Conservation (phyloP, 2,329 filamentous ascomycete species). For the Arthrobotrys conoides region DNA sequence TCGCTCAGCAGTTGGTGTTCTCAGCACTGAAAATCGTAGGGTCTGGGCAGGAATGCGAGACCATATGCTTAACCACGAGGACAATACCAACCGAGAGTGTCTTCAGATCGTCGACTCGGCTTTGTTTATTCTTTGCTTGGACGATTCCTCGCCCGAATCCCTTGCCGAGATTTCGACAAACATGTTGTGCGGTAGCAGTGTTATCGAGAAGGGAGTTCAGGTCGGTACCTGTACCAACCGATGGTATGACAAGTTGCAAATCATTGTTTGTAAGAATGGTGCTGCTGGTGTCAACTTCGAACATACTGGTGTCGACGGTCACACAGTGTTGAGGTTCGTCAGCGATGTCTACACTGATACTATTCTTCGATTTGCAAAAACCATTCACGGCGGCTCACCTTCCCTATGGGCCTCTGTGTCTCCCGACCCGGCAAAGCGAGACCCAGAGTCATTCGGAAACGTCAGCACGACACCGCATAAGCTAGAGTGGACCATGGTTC, state of each 20-base stretch:
- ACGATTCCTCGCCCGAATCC: conserved; percentile 87
- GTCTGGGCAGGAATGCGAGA: conserved; percentile 94
- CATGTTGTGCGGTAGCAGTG: conserved; percentile 96
- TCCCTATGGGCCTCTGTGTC: conserved; percentile 91
- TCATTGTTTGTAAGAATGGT: conserved; percentile 98
- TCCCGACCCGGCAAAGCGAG: conserved; percentile 91
- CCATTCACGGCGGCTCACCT: conserved; percentile 93
- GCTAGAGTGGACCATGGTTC: conserved; percentile 96
- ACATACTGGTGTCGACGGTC: conserved; percentile 96
- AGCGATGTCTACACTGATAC: conserved; percentile 98
- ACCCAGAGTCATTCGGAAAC: conserved; percentile 90
- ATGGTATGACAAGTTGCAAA: conserved; percentile 99
- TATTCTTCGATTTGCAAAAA: conserved; percentile 92
- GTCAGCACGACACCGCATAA: conserved; percentile 95
- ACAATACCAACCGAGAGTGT: conserved; percentile 95
- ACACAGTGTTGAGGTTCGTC: conserved; percentile 95
- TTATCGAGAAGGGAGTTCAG: conserved; percentile 92
- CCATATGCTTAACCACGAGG: conserved; percentile 82
- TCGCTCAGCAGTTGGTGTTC: conserved; percentile 91
- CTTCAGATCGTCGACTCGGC: conserved; percentile 96
- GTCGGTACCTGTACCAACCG: conserved; percentile 97
- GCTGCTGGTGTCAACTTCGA: conserved; percentile 99
- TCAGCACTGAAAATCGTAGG: conserved; percentile 97
- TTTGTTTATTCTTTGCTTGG: conserved; percentile 90
- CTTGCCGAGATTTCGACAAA: conserved; percentile 93